Percentiles rank a stretch among this genome's conserved stretches.
Conservation (phyloP, 805 yeast species). For the Wickerhamomyces silvicola region DNA sequence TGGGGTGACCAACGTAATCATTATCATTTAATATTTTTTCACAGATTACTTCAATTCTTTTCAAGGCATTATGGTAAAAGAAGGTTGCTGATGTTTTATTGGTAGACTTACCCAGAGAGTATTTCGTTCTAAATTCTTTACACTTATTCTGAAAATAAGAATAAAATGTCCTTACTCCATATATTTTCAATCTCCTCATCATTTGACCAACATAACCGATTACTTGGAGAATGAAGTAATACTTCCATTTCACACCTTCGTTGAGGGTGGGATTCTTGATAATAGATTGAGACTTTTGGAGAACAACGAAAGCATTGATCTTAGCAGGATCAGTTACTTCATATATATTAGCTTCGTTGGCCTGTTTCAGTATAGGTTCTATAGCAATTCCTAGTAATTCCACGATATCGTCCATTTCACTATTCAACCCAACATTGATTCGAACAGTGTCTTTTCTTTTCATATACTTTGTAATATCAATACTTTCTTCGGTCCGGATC, state of each 20-base stretch:
- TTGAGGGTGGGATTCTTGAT: constrained; percentile 46
- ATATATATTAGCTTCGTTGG: constrained; percentile 57
- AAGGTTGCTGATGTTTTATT: constrained; percentile 59
- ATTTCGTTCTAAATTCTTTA: constrained; percentile 52
- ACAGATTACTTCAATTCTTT: constrained; percentile 37
- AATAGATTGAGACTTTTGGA: constrained; percentile 60
- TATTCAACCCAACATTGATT: constrained; percentile 45
- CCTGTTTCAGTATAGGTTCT: constrained; percentile 56
- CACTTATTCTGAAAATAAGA: constrained; percentile 55
- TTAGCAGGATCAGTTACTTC: constrained; percentile 59
- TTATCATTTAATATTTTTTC: constrained; percentile 35
- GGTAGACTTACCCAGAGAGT: constrained; percentile 52
- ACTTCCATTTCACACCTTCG: constrained; percentile 72
- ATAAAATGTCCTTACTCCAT: constrained; percentile 77
- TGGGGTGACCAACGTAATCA: constrained; percentile 58
- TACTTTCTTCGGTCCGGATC: constrained; percentile 76
- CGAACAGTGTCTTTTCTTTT: constrained; percentile 58
- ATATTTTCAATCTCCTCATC: constrained; percentile 61
- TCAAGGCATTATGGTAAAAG: constrained; percentile 45
- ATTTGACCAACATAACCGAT: constrained; percentile 70
- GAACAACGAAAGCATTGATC: constrained; percentile 63
- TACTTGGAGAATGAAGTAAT: constrained; percentile 53
- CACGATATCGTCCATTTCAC: constrained; percentile 51
- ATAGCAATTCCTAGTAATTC: constrained; percentile 56
- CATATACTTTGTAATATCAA: constrained; percentile 76